Base-by-base conservation (phyloP, 805 yeast species). In the Kodamaea neixiangensis region DNA sequence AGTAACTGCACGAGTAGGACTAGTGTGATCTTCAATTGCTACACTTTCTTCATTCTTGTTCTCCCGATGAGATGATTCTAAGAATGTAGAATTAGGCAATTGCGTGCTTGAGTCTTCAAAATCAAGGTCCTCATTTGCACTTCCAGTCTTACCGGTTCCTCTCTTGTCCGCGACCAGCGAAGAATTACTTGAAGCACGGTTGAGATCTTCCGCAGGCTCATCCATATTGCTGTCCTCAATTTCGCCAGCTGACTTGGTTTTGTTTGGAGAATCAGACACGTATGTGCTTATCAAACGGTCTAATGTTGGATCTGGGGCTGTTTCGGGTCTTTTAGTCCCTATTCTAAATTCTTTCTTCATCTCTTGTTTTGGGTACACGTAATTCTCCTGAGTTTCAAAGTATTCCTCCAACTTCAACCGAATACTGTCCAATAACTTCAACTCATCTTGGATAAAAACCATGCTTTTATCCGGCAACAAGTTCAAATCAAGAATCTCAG, bases 391-490 rank as follows among this genome's bases (percentile, higher is more conserved):
- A 0, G 53, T 47, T 17, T 79, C 75, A 59, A 79, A 89, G 50
- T 79, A 75, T 1, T 65, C 63, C 0, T 62, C 58, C 14, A 92
- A 58, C n/a, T 72, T 64, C n/a, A 73, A 79, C 48, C 81, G 73
- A 4, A 93, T 55, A 1, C 69, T 67, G 31, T 84, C 87, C 3
- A 87, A 57, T 1, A 92, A 63, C n/a, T 69, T 64, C 3, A 67
- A 63, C 64, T 92, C 97, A 54, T 83, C 75, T 52, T 85, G 90
- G 1, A 91, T 62, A 59, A 88, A 62, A 1, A 92, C 75, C 2
- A 83, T 80, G 47, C 93, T 74, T 63, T 94, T 94, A 64, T 94
- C 97, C 0, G 99, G 98, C 0, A 97, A 85, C 1, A 94, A 87
- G 66, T 94, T 94, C 15, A 94, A 76, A 67, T 94, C 99, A n/a